These are phyloP conservation scores for Pyrenula massariospora DNA, from an alignment of 495 filamentous ascomycete species.

Conservation along the genomic window DNA sequence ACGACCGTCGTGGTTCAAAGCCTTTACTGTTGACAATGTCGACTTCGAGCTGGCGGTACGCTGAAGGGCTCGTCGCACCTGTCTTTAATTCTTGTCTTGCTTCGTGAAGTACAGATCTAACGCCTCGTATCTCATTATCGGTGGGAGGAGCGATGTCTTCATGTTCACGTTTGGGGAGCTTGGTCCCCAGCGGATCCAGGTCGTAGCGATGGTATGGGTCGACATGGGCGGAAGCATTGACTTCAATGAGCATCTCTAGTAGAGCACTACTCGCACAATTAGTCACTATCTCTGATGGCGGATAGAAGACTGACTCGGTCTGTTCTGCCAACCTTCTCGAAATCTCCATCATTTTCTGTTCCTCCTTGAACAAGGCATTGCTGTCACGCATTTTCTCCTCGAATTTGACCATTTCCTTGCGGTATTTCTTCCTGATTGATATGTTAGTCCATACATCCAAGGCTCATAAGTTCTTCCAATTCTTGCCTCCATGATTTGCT, in stretches of 20 bases:
- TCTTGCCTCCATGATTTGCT: background rate
- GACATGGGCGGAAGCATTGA: conserved; percentile 70
- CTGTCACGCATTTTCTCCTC: conserved; percentile 72
- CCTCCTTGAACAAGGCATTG: conserved; percentile 63
- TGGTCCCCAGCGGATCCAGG: conserved; percentile 29
- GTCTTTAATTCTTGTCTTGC: conserved; percentile 28
- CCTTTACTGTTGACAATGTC: conserved; percentile 25
- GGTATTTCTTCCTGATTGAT: conserved; percentile 73
- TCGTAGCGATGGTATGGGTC: conserved; percentile 62
- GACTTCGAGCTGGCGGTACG: conserved; percentile 27
- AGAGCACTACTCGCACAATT: conserved; percentile 40
- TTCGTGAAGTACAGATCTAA: conserved; percentile 28
- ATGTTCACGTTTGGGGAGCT: conserved; percentile 23
- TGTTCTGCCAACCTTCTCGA: conserved; percentile 72
- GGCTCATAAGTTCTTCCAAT: no score
- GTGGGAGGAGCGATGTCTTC: conserved; percentile 24
- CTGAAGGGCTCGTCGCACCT: conserved; percentile 24
- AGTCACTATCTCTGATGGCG: background rate
- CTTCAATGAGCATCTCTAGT: conserved; percentile 74
- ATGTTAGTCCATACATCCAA: background rate
- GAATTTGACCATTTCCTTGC: conserved; percentile 80
- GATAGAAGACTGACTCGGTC: conserved; percentile 52
- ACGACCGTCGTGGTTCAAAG: conserved; percentile 25
- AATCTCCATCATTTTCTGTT: conserved; percentile 63
- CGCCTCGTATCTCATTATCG: conserved; percentile 23